A percentile compares a stretch with the other conserved stretches of the same genome.
phyloP scores from a whole-genome alignment of 2,329 filamentous ascomycete species.

The Aspergillus aculeatus region DNA sequence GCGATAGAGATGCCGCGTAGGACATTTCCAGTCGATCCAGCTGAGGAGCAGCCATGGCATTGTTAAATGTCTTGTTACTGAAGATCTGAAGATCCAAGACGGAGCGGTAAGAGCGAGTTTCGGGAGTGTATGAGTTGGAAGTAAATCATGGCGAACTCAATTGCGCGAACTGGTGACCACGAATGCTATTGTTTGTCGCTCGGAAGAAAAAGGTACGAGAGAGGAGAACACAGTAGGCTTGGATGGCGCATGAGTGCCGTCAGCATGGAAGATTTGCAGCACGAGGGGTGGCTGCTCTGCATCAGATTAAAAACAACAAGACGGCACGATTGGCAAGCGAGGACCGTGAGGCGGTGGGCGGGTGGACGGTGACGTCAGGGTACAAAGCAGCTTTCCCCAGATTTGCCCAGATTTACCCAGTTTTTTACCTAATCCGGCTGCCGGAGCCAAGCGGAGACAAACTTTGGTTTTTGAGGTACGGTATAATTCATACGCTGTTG shows the following conservation, averaged over 20 bases:
- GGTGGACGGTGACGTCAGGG: conserved; percentile 11
- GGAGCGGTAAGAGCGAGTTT: neutral
- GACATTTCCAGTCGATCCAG: neutral
- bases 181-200: neutral
- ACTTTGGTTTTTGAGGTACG: neutral
- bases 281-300: neutral
- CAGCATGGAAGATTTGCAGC: neutral
- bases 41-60: neutral
- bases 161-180: neutral
- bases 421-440: neutral
- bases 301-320: neutral
- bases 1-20: neutral
- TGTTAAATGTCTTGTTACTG: neutral
- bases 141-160: neutral
- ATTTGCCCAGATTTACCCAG: conserved; percentile 4
- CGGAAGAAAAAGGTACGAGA: neutral
- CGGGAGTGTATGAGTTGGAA: neutral
- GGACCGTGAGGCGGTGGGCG: neutral
- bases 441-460: conserved; percentile 3
- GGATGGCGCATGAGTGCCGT: too few relatives aligned
- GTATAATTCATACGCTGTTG: neutral
- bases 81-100: neutral
- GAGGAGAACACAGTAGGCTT: neutral
- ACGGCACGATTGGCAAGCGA: neutral
- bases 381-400: conserved; percentile 13